phyloP scores from a whole-genome alignment of 345 rosid genomes.

The Capsella bursapastoris region DNA sequence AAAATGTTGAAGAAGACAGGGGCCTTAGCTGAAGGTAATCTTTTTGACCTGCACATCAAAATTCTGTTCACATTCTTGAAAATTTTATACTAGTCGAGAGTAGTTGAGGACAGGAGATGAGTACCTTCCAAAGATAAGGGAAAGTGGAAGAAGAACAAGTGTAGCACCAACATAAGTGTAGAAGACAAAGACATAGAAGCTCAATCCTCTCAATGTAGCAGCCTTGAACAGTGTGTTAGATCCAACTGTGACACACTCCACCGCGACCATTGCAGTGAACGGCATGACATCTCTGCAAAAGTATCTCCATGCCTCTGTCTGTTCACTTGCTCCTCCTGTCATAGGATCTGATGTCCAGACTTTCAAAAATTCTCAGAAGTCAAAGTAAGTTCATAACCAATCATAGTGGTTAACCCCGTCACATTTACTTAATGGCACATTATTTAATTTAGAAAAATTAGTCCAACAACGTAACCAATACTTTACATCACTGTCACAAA shows the following conservation, averaged over 20 bases:
- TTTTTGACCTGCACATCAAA: slow-evolving; percentile 35
- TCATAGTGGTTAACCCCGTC: slow-evolving; percentile 8
- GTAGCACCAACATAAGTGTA: slow-evolving; percentile 54
- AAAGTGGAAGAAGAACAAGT: slow-evolving; percentile 54
- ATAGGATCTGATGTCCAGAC: slow-evolving; percentile 6
- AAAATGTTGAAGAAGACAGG: slow-evolving; percentile 41
- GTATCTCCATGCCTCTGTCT: slow-evolving; percentile 25
- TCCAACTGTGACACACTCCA: slow-evolving; percentile 55
- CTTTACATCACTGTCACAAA: background rate
- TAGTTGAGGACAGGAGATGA: background rate
- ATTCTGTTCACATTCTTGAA: slow-evolving; percentile 21
- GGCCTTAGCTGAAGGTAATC: slow-evolving; percentile 26
- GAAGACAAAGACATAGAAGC: slow-evolving; percentile 57
- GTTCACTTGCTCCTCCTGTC: slow-evolving; percentile 20
- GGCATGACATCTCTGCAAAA: slow-evolving; percentile 39
- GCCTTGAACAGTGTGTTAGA: slow-evolving; percentile 50
- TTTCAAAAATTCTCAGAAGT: background rate
- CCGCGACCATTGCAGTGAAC: slow-evolving; percentile 54
- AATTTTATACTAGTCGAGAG: background rate
- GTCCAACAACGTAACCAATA: background rate
- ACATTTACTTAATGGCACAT: background rate
- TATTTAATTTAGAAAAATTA: slow-evolving; percentile 5
- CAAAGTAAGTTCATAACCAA: slow-evolving; percentile 4
- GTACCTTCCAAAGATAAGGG: slow-evolving; percentile 40
- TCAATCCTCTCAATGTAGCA: slow-evolving; percentile 59